Conservation (phyloP, 2,329 filamentous ascomycete species). For the Ophiostoma sp. region DNA sequence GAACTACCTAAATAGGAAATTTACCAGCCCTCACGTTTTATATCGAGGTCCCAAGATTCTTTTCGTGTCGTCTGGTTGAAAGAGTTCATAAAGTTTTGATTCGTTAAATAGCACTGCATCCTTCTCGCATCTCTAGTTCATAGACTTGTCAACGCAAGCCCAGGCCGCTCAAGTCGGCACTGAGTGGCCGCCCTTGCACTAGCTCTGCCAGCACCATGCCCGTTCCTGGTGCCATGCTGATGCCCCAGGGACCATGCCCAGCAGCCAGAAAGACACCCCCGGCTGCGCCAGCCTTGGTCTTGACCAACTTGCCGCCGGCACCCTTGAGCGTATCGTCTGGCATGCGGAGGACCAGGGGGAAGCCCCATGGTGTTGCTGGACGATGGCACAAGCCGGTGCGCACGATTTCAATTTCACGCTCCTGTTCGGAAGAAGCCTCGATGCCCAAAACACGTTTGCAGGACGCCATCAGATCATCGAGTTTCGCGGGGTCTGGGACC, state of each 20-base stretch:
- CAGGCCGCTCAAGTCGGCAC: slow-evolving; percentile 54
- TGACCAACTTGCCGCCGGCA: slow-evolving; percentile 30
- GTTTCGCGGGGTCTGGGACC: slow-evolving; percentile 41
- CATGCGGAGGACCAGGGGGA: slow-evolving; percentile 57
- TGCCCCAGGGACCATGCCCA: slow-evolving; percentile 75
- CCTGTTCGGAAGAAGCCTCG: slow-evolving; percentile 27
- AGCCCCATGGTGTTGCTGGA: slow-evolving; percentile 59
- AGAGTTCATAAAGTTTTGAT: no score
- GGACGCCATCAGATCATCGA: slow-evolving; percentile 46
- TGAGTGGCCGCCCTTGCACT: slow-evolving; percentile 53
- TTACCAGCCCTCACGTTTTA: no score
- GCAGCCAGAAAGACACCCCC: slow-evolving; percentile 66
- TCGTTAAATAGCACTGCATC: no score
- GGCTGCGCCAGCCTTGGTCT: slow-evolving; percentile 37
- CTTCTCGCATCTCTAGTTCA: no score
- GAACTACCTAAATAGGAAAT: background rate
- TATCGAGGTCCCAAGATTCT: no score
- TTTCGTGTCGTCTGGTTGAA: no score
- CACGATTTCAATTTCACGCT: slow-evolving; percentile 52
- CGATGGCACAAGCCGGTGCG: slow-evolving; percentile 65
- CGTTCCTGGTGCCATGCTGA: slow-evolving; percentile 59
- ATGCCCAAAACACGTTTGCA: slow-evolving; percentile 45
- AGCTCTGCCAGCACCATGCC: slow-evolving; percentile 67
- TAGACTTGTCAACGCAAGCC: slow-evolving; percentile 25
- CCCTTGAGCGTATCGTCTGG: slow-evolving; percentile 51